Conservation (phyloP, 2,329 filamentous ascomycete genomes). For the Penicillium psychrosexuale region DNA sequence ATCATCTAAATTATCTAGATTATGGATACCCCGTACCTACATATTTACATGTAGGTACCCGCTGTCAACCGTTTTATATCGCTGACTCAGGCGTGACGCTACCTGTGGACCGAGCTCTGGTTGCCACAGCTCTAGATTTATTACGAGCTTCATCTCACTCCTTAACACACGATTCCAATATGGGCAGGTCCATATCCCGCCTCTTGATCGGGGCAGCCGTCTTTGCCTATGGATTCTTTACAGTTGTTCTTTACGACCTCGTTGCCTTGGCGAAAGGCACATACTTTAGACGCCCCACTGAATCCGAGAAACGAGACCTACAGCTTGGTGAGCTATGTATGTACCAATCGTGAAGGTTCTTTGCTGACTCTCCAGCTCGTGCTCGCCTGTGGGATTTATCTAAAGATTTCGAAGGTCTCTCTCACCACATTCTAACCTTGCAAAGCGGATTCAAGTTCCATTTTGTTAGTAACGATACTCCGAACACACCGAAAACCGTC, state of each 20-base stretch:
- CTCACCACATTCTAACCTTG: constrained; percentile 53
- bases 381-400: constrained; percentile 55
- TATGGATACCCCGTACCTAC: not conserved
- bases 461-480: constrained; percentile 48
- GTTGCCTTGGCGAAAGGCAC: constrained; percentile 32
- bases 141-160: not conserved
- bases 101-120: not conserved
- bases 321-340: constrained; percentile 37
- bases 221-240: constrained; percentile 38
- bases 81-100: constrained; percentile 7
- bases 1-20: not conserved
- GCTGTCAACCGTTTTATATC: not conserved
- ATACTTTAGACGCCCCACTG: constrained; percentile 38
- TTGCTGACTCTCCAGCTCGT: constrained; percentile 40
- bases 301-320: constrained; percentile 42
- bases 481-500: constrained; percentile 19
- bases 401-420: constrained; percentile 45
- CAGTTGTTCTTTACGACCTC: constrained; percentile 31
- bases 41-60: not conserved
- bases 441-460: constrained; percentile 53
- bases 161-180: constrained; percentile 6
- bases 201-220: constrained; percentile 17
- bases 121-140: not conserved
- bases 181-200: constrained; percentile 22
- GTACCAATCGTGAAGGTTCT: not conserved